These are phyloP conservation scores for Pluteus cervinus DNA, from an alignment of 768 basidiomycete species.

Conservation along the genomic window DNA sequence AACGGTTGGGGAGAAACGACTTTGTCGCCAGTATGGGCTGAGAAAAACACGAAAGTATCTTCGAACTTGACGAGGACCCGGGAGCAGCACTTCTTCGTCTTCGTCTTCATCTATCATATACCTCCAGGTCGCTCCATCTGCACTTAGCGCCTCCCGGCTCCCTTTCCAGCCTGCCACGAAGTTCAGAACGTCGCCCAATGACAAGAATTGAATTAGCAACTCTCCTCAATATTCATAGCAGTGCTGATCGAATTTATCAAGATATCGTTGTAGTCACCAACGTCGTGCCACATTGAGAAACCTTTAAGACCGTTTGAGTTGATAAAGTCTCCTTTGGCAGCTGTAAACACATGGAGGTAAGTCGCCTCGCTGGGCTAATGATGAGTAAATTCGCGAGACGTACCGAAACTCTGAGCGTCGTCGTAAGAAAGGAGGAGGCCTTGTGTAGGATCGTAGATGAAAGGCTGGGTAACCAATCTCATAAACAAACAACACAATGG, in stretches of 20 bases:
- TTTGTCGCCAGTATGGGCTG: too few species aligned
- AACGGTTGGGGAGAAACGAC: too few species aligned
- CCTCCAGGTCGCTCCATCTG: too few species aligned
- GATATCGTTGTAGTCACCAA: slow-evolving; percentile 53
- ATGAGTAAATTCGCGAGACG: not conserved
- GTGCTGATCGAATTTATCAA: slow-evolving; percentile 49
- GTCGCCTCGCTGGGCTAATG: too few species aligned
- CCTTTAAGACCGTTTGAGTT: slow-evolving; percentile 45
- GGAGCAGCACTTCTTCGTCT: too few species aligned
- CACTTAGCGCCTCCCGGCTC: too few species aligned
- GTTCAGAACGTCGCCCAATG: too few species aligned
- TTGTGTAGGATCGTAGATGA: slow-evolving; percentile 50
- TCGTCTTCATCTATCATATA: too few species aligned
- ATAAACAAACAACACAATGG: not conserved
- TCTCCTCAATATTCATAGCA: slow-evolving; percentile 25
- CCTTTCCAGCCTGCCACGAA: too few species aligned
- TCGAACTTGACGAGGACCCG: too few species aligned
- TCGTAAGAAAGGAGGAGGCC: slow-evolving; percentile 66
- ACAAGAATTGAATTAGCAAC: slow-evolving; percentile 7
- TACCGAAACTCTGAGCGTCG: slow-evolving; percentile 52
- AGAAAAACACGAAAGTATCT: too few species aligned
- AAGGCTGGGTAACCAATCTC: slow-evolving; percentile 42
- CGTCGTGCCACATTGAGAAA: slow-evolving; percentile 63
- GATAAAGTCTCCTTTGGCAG: slow-evolving; percentile 58
- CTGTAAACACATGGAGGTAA: slow-evolving; percentile 15